These are phyloP conservation scores for Ceratonia siliqua DNA, from an alignment of 306 rosid species.

Conservation along the genomic window DNA sequence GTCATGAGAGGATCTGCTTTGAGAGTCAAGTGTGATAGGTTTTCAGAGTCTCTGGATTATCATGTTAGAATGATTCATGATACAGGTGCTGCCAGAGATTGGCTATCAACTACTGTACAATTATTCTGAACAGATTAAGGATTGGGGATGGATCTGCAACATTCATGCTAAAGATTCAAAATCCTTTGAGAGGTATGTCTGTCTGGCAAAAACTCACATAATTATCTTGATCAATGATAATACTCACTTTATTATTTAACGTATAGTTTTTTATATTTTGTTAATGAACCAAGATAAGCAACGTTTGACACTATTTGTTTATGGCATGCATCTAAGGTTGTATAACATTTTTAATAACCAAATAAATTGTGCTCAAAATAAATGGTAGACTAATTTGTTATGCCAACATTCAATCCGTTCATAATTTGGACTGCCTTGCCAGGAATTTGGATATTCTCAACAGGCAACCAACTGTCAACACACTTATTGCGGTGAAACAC, in stretches of 20 bases:
- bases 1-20: slow-evolving; percentile 32
- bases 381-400: background rate
- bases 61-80: slow-evolving; percentile 28
- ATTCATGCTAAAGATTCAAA: slow-evolving; percentile 60
- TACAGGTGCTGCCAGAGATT: slow-evolving; percentile 80
- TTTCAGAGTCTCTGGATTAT: slow-evolving; percentile 36
- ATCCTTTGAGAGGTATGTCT: slow-evolving; percentile 67
- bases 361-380: slow-evolving; percentile 21
- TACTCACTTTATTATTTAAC: background rate
- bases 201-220: slow-evolving; percentile 1
- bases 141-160: slow-evolving; percentile 98
- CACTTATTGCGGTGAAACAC: slow-evolving; percentile 69
- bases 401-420: slow-evolving; percentile 1
- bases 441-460: slow-evolving; percentile 85
- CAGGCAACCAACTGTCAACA: slow-evolving; percentile 51
- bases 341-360: background rate
- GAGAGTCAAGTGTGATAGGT: background rate
- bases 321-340: slow-evolving; percentile 15
- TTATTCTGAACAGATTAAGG: slow-evolving; percentile 64
- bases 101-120: slow-evolving; percentile 78
- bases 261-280: background rate
- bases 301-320: background rate
- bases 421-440: slow-evolving; percentile 36
- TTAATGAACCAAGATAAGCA: slow-evolving; percentile 21
- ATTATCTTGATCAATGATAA: slow-evolving; percentile 20